Evolutionary conservation across 1,139 yeast genomes (phyloP), one percentile per base, ranked within the genome.

Genomic region (Candida gigantensis): DNA sequence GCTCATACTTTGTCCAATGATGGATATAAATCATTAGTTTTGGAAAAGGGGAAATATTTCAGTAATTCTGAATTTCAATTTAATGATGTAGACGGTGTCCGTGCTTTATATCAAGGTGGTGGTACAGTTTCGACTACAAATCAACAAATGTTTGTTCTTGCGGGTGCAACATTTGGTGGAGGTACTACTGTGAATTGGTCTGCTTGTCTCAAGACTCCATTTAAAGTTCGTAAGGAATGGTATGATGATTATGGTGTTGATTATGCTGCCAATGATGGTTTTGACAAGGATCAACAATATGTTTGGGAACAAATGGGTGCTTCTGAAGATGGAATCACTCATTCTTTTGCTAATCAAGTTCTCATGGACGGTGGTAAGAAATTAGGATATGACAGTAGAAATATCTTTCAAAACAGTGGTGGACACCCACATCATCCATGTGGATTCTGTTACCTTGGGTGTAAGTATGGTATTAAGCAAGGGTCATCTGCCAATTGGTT

Each of bases 121-220:
- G 81, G 79, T 4, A 43, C 55, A 2, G 18, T 69, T 3, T 37
- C 71, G 11, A 47, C 67, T 7, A 41, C 52, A 3, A 60, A 60
- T 34, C 75, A 68, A 42, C 70, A 65, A 34, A 37, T 71, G 25
- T 51, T 64, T 18, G 45, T 76, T 3, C 54, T 77, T 35, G 81
- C 83, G 0, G 84, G 83, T 2, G 49, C 79, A 1, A 74, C 78
- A 1, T 72, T 78, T 44, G 84, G 84, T 6, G 84, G 84, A 8
- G 84, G 83, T 3, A 62, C 79, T 5, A 76, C 83, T 4, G 73
- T 78, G 32, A 78, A 78, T 53, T 78, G 84, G 84, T 70, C 77
- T n/a, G 82, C 83, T 8, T 65, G 76, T 45, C 52, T 78, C 41
- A 68, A 62, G 37, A 74, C 84, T 1, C 79, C 80, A 1, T 74